Percentiles rank a stretch among this genome's conserved stretches.
phyloP scores from a whole-genome alignment of 768 basidiomycete genomes.

The Leccinum incarnatum region DNA sequence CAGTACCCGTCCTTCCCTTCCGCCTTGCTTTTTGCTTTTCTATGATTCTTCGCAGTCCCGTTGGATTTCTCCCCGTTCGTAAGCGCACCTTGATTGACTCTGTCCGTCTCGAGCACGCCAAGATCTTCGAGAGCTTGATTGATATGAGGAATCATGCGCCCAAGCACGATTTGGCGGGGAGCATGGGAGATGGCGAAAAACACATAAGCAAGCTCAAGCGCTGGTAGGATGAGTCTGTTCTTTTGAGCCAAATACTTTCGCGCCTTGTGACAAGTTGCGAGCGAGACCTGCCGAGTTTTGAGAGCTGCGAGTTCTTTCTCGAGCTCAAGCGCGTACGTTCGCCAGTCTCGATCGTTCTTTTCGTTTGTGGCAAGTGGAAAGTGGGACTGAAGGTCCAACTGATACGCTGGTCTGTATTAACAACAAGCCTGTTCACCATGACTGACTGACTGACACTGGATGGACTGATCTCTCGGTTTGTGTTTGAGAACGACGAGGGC shows the following conservation, averaged over 20 bases:
- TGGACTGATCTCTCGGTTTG: slow-evolving; percentile 25
- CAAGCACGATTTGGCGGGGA: slow-evolving; percentile 57
- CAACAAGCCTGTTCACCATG: not conserved
- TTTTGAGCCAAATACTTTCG: slow-evolving; percentile 78
- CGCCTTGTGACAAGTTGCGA: too few species aligned
- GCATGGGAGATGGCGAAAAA: slow-evolving; percentile 77
- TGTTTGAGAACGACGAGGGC: slow-evolving; percentile 24
- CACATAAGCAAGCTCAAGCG: slow-evolving; percentile 81
- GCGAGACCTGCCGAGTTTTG: slow-evolving; percentile 16
- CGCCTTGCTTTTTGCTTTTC: slow-evolving; percentile 34
- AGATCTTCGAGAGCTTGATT: slow-evolving; percentile 46
- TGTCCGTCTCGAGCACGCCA: slow-evolving; percentile 6
- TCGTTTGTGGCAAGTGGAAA: slow-evolving; percentile 16
- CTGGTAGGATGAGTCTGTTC: slow-evolving; percentile 69
- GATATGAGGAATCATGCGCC: slow-evolving; percentile 67
- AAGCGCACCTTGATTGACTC: slow-evolving; percentile 9
- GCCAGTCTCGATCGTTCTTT: slow-evolving; percentile 16
- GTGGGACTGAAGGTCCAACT: slow-evolving; percentile 26
- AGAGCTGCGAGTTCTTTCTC: slow-evolving; percentile 23
- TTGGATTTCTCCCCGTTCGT: slow-evolving; percentile 20
- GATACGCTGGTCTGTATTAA: slow-evolving; percentile 20
- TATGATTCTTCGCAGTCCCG: slow-evolving; percentile 9
- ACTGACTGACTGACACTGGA: slow-evolving; percentile 14
- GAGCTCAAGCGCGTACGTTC: slow-evolving; percentile 28
- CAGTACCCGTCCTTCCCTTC: slow-evolving; percentile 62